Conservation (phyloP, 148 eudicot genomes). For the Polygonum aviculare region DNA sequence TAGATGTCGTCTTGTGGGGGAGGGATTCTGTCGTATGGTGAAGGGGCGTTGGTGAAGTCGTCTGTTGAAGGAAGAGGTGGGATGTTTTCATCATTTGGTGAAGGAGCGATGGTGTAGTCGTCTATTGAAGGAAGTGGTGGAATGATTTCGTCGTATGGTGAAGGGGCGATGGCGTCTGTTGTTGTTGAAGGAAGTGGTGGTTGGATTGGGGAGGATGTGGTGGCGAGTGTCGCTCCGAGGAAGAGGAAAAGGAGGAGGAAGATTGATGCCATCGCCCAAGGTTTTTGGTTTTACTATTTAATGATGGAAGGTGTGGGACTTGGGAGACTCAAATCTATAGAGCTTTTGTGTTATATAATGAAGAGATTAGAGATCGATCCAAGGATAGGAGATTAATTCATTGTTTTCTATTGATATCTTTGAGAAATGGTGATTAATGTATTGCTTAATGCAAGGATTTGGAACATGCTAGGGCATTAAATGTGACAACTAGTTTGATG, state of each 20-base stretch:
- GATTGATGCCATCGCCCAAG: background rate
- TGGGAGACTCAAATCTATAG: background rate
- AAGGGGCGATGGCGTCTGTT: background rate
- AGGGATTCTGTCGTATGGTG: background rate
- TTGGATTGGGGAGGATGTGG: background rate
- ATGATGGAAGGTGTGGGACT: background rate
- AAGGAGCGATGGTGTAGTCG: background rate
- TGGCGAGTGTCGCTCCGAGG: background rate
- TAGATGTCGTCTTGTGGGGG: background rate
- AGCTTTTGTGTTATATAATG: background rate
- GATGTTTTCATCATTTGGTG: background rate
- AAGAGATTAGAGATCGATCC: background rate
- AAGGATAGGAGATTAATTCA: background rate
- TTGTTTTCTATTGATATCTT: background rate
- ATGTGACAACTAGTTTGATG: slow-evolving; percentile 5
- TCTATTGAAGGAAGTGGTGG: background rate
- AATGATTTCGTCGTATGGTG: background rate
- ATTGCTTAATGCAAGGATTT: slow-evolving; percentile 1
- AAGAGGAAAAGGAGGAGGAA: background rate
- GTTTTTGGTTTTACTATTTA: background rate
- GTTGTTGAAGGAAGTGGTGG: background rate
- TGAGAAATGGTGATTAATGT: background rate
- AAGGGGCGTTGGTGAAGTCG: background rate
- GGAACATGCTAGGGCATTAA: slow-evolving; percentile 5
- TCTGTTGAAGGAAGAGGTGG: background rate